A percentile compares a stretch with the other conserved stretches of the same genome.
Conservation (phyloP, 2,329 filamentous ascomycete species). For the Epichloe uncinata region DNA sequence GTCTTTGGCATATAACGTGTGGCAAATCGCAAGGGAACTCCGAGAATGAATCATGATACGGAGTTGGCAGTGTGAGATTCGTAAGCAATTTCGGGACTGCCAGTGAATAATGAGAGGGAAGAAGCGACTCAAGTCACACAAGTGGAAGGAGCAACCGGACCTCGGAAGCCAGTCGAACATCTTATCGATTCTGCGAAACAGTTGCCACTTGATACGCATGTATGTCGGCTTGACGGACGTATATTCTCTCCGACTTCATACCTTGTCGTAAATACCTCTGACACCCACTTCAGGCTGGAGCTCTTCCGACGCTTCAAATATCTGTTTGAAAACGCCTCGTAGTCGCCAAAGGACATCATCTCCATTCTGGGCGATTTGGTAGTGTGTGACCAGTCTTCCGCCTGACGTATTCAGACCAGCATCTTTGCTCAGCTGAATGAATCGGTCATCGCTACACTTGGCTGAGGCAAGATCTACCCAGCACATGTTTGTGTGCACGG, state of each 20-base stretch:
- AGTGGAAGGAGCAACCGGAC: constrained; percentile 2
- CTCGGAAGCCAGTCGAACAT: neutral
- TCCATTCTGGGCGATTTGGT: constrained; percentile 47
- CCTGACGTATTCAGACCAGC: constrained; percentile 29
- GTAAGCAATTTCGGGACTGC: neutral
- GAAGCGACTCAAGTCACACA: constrained; percentile 3
- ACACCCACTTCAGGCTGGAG: neutral
- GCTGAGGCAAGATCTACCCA: constrained; percentile 63
- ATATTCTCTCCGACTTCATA: neutral
- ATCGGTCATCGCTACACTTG: constrained; percentile 27
- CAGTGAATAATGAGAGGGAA: constrained; percentile 1
- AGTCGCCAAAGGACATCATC: constrained; percentile 47
- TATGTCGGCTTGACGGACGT: neutral
- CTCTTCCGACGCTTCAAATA: constrained; percentile 13
- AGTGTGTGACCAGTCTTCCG: constrained; percentile 33
- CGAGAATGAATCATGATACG: neutral
- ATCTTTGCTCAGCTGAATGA: constrained; percentile 26
- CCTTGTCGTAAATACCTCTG: constrained; percentile 3
- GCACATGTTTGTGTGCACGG: constrained; percentile 84
- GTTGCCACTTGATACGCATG: too few relatives aligned
- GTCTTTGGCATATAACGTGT: neutral
- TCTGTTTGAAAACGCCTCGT: constrained; percentile 36
- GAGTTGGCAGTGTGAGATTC: neutral
- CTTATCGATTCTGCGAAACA: neutral
- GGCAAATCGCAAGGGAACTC: neutral